Evolutionary conservation across 345 rosid species (phyloP).

Genomic region (Cardamine chenopodiifolia): DNA sequence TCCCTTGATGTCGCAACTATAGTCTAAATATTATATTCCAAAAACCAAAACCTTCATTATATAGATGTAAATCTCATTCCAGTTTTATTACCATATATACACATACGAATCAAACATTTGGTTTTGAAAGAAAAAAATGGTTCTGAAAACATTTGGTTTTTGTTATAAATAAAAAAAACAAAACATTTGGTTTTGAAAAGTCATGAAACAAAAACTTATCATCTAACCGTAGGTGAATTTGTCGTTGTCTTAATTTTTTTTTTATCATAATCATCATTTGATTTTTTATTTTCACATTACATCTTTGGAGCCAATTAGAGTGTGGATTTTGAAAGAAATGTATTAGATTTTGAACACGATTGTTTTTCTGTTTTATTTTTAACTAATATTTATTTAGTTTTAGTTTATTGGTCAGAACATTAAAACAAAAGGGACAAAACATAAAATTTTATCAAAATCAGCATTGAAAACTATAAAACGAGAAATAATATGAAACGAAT

Average conservation of each 20-base stretch:
- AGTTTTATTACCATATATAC: background rate
- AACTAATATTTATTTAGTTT: no score
- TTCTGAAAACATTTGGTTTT: no score
- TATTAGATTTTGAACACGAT: no score
- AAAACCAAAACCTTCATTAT: background rate
- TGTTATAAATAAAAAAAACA: no score
- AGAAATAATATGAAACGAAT: no score
- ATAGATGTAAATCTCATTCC: background rate
- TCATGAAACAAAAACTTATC: background rate
- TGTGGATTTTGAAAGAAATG: conserved; percentile 1
- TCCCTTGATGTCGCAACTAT: no score
- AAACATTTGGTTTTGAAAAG: background rate
- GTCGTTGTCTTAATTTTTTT: background rate
- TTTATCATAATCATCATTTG: background rate
- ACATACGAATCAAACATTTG: background rate
- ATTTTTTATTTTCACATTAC: background rate
- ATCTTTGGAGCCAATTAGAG: background rate
- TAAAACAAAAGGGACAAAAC: no score
- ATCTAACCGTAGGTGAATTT: background rate
- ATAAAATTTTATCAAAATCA: no score
- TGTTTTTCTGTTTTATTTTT: no score
- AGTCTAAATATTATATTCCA: background rate
- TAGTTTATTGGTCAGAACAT: no score
- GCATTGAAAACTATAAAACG: no score
- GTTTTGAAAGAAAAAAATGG: no score